These are phyloP conservation scores for Solanum pimpinellifolium DNA, from an alignment of 257 asterid genomes.

Conservation along the genomic window DNA sequence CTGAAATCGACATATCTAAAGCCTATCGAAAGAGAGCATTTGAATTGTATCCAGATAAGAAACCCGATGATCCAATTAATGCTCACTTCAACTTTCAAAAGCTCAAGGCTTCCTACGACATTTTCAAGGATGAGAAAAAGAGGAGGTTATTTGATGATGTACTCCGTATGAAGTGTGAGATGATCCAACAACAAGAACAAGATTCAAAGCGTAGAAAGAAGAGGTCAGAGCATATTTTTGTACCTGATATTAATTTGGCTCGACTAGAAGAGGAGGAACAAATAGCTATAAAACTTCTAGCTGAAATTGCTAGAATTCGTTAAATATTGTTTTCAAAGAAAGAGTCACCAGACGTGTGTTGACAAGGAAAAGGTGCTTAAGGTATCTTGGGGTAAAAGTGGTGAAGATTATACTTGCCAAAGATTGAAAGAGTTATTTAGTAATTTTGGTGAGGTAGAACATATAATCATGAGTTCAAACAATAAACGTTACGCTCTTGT, in stretches of 20 bases:
- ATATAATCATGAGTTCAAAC: background rate
- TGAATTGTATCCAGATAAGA: slow-evolving; percentile 65
- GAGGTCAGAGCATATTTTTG: background rate
- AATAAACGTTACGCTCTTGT: background rate
- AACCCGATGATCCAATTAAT: slow-evolving; percentile 37
- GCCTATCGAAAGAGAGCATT: slow-evolving; percentile 43
- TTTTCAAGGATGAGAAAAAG: slow-evolving; percentile 46
- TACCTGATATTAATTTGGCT: background rate
- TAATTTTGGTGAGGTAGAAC: background rate
- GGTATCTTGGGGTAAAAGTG: background rate
- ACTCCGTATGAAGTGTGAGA: slow-evolving; percentile 12
- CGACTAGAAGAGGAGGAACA: background rate
- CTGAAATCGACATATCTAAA: slow-evolving; percentile 43
- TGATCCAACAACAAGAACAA: background rate
- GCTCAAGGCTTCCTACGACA: slow-evolving; percentile 38
- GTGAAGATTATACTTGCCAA: background rate
- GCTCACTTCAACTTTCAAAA: slow-evolving; percentile 42
- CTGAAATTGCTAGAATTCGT: background rate
- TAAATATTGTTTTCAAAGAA: background rate
- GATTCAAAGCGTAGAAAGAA: background rate
- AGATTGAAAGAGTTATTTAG: background rate
- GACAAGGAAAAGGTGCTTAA: background rate
- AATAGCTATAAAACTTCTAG: background rate
- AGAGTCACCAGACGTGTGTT: background rate
- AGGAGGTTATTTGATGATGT: slow-evolving; percentile 40